phyloP scores from a whole-genome alignment of 164 flowering plant genomes.

The Kalanchoe fedtschenkoi region DNA sequence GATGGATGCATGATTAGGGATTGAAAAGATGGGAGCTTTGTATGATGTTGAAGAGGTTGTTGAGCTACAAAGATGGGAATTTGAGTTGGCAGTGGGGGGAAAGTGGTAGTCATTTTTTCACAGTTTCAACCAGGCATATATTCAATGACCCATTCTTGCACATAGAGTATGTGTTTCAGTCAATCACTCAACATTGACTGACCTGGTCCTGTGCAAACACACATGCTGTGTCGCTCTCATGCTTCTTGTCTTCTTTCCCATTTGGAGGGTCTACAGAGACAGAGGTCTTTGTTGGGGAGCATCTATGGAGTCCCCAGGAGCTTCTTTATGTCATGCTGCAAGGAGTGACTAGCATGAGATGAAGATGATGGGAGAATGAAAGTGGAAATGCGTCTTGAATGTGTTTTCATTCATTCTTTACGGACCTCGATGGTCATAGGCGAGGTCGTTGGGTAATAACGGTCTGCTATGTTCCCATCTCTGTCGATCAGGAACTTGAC shows the following conservation, averaged over 20 bases:
- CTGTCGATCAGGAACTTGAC: constrained; percentile 62
- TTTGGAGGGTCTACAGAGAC: constrained; percentile 5
- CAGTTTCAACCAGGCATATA: constrained; percentile 1
- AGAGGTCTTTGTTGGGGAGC: background rate
- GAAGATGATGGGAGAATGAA: background rate
- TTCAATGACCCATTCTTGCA: background rate
- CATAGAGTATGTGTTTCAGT: background rate
- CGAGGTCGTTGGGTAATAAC: constrained; percentile 76
- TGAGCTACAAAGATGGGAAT: background rate
- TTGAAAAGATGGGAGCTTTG: background rate
- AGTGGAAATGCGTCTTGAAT: too few species aligned
- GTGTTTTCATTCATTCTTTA: too few species aligned
- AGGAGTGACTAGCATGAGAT: background rate
- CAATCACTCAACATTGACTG: background rate
- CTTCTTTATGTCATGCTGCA: constrained; percentile 2
- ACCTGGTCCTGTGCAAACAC: constrained; percentile 3
- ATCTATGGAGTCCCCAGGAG: constrained; percentile 4
- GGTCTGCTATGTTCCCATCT: constrained; percentile 57
- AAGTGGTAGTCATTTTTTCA: background rate
- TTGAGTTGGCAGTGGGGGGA: background rate
- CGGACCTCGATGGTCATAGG: constrained; percentile 81
- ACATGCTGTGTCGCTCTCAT: background rate
- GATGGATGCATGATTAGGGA: too few species aligned
- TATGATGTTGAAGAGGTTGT: background rate
- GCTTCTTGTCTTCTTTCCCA: constrained; percentile 3